Evolutionary conservation across 2,329 filamentous ascomycete genomes (phyloP).

Genomic region (Coniochaeta sp.): DNA sequence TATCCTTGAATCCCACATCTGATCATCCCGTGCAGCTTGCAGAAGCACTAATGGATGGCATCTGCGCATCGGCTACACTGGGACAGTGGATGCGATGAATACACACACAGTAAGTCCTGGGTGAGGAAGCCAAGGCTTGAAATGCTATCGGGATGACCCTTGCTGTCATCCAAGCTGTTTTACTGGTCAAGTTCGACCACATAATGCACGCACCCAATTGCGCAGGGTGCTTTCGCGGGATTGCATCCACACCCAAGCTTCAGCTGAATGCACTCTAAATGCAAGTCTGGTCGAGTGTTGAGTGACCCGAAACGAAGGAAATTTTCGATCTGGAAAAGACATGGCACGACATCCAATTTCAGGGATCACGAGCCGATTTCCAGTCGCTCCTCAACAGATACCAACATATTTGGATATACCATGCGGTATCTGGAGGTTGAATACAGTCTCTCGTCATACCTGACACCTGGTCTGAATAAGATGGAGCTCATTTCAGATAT

Average conservation of each 20-base stretch:
- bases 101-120: too few relatives aligned
- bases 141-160: slow-evolving; percentile 5
- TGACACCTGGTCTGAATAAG: neutral
- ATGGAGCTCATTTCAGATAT: neutral
- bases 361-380: neutral
- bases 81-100: slow-evolving; percentile 4
- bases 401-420: neutral
- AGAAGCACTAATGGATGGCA: slow-evolving; percentile 13
- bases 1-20: neutral
- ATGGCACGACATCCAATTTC: neutral
- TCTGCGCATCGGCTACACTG: slow-evolving; percentile 4
- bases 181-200: slow-evolving; percentile 4
- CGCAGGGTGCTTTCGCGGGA: neutral
- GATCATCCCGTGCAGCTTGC: slow-evolving; percentile 10
- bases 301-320: neutral
- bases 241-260: slow-evolving; percentile 8
- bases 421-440: neutral
- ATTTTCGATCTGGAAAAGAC: neutral
- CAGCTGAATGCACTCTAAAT: slow-evolving; percentile 12
- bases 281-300: slow-evolving; percentile 6
- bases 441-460: neutral
- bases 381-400: neutral
- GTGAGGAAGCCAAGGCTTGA: slow-evolving; percentile 7
- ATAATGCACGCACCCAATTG: slow-evolving; percentile 5
- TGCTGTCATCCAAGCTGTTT: slow-evolving; percentile 2